Evolutionary conservation across 768 basidiomycete genomes (phyloP).

Genomic region (Pisolithus tinctorius): DNA sequence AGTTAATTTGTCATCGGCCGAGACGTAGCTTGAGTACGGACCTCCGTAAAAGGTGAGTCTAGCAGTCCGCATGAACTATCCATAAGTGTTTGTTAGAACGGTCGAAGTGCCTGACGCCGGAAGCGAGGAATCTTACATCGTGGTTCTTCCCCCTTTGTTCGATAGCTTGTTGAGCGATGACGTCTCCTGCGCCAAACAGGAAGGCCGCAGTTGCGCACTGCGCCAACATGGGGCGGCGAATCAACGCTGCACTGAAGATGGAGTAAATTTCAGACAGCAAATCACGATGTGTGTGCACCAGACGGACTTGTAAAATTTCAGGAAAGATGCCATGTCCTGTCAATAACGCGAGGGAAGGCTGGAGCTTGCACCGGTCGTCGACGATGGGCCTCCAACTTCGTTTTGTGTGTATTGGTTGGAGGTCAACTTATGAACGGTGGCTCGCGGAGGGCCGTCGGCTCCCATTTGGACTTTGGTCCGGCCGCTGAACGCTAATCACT

Average conservation of each 20-base stretch:
- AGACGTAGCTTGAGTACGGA: constrained; percentile 9
- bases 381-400: too few relatives aligned
- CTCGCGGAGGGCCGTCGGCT: too few relatives aligned
- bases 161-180: constrained; percentile 82
- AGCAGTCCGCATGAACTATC: constrained; percentile 52
- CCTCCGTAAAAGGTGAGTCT: constrained; percentile 72
- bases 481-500: too few relatives aligned
- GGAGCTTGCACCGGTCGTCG: not conserved
- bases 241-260: constrained; percentile 43
- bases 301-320: constrained; percentile 38
- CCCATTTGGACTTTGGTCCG: too few relatives aligned
- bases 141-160: constrained; percentile 68
- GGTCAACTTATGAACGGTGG: too few relatives aligned
- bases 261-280: constrained; percentile 1
- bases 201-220: constrained; percentile 61
- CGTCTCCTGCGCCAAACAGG: constrained; percentile 69
- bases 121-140: constrained; percentile 46
- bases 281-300: not conserved
- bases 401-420: too few relatives aligned
- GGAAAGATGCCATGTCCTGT: constrained; percentile 35
- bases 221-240: constrained; percentile 54
- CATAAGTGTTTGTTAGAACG: not conserved
- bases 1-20: not conserved
- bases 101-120: not conserved
- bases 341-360: not conserved